phyloP scores from a whole-genome alignment of 148 eudicot genomes.

The Chenopodium formosanum region DNA sequence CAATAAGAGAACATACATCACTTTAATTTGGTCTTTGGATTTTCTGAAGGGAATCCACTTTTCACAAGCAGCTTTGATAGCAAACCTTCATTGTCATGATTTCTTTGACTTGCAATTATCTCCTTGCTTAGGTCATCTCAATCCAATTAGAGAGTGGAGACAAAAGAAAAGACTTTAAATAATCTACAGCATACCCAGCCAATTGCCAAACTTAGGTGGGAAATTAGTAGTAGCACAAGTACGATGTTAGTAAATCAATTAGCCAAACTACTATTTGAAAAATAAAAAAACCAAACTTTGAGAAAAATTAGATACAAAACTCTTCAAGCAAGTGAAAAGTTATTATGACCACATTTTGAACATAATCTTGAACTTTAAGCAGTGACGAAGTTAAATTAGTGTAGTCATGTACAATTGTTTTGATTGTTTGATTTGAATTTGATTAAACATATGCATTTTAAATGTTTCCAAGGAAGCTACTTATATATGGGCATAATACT shows the following conservation, averaged over 20 bases:
- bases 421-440: too few relatives aligned
- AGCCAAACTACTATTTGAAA: background rate
- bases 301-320: background rate
- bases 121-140: background rate
- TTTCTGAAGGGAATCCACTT: conserved; percentile 50
- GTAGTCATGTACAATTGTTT: too few relatives aligned
- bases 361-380: background rate
- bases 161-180: background rate
- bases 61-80: conserved; percentile 64
- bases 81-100: conserved; percentile 34
- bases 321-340: background rate
- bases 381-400: too few relatives aligned
- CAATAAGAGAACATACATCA: background rate
- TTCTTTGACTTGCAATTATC: too few relatives aligned
- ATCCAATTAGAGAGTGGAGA: background rate
- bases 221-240: background rate
- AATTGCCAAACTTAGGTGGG: background rate
- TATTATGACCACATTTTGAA: background rate
- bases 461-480: too few relatives aligned
- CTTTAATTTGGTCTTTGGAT: conserved; percentile 21
- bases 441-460: too few relatives aligned
- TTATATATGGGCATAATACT: too few relatives aligned
- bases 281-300: too few relatives aligned
- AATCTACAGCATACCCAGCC: background rate
- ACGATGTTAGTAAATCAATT: background rate